Base-by-base conservation (phyloP, 2,329 filamentous ascomycete genomes). In the Lachnellula arida region DNA sequence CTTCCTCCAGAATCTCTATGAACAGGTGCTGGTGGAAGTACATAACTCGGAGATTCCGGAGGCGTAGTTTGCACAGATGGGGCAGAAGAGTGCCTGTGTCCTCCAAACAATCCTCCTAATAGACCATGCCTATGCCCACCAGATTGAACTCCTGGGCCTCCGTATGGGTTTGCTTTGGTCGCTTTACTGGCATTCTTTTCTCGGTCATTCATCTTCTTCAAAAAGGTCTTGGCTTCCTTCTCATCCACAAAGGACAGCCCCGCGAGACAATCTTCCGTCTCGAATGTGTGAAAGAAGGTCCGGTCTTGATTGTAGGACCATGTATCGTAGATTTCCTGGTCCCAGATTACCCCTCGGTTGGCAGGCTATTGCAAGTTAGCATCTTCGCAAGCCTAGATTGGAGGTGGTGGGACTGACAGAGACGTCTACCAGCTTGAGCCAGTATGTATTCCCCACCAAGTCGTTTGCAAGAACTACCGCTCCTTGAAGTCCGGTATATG, bases 221-320 rank as follows among this genome's bases (percentile, higher is more conserved):
- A 87, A 76, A 99, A 97, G 57, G 90, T 89, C 75, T 90, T 95
- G 35, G 94, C 94, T 76, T 99, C 94, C 74, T 97, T 97, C 77
- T 97, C 94, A 72, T 97, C 94, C 59, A 88, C 86, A 68, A 99
- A 99, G 23, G 91, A 96, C 58, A 99, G 76, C 0, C 87, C 94
- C 5, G 91, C 94, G 58, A 95, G 76, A 68, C 91, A 97, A 61
- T 95, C 86, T 73, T 97, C 92, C 54, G 96, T 81, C 75, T 99
- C 94, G 71, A 99, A 99, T 5, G 90, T 91, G 74, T 97, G 92
- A 75, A 99, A 99, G 75, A 97, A 99, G 58, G 90, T 93, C 59
- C 94, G 87, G 72, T 99, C 94, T 70, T 97, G 93, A 74, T 97
- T 96, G 78, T 97, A 99, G 61, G 81, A 79, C 80, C 96, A 97